Conservation (phyloP, 2,329 filamentous ascomycete genomes). For the Hirsutella minnesotensis region DNA sequence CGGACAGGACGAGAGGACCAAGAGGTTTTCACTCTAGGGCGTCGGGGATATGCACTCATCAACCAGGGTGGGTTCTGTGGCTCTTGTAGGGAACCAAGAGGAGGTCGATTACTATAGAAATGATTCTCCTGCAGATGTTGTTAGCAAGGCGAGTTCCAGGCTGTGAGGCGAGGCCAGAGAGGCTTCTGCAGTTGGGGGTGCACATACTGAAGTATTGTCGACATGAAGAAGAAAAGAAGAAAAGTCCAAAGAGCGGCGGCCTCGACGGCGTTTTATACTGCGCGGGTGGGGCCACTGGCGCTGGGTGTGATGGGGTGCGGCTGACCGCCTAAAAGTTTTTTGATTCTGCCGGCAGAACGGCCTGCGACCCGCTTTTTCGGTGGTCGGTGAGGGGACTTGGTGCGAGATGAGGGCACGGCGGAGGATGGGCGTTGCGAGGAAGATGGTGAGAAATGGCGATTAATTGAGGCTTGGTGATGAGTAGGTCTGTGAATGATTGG, state of each 20-base stretch:
- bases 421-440: background rate
- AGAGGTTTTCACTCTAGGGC: slow-evolving; percentile 73
- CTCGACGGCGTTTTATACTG: slow-evolving; percentile 27
- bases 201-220: slow-evolving; percentile 49
- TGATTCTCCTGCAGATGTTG: slow-evolving; percentile 55
- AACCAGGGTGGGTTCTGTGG: slow-evolving; percentile 91
- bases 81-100: slow-evolving; percentile 88
- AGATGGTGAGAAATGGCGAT: no score
- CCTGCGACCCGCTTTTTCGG: no score
- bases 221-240: slow-evolving; percentile 44
- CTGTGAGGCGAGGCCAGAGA: no score
- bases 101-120: slow-evolving; percentile 95
- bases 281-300: background rate
- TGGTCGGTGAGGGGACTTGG: background rate
- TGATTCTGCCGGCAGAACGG: slow-evolving; percentile 8
- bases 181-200: slow-evolving; percentile 24
- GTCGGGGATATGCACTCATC: slow-evolving; percentile 81
- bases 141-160: no score
- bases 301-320: background rate
- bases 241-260: slow-evolving; percentile 20
- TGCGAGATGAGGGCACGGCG: background rate
- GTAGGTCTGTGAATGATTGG: no score
- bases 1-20: slow-evolving; percentile 47
- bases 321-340: slow-evolving; percentile 10
- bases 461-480: no score